Conservation (phyloP, 495 filamentous ascomycete species). For the Podospora appendiculata region DNA sequence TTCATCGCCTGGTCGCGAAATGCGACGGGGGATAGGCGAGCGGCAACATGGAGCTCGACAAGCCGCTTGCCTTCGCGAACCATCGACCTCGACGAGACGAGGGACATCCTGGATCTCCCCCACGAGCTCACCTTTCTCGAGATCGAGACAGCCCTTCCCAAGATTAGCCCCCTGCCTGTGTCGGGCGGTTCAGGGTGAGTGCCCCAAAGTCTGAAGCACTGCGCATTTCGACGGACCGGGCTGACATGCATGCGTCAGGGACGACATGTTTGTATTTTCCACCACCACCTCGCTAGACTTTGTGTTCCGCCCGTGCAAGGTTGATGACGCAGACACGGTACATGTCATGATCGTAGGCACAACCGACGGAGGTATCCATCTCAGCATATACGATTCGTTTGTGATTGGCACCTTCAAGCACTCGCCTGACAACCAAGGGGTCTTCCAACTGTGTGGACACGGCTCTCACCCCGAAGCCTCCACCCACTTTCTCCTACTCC, state of each 20-base stretch:
- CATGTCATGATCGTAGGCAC: constrained; percentile 77
- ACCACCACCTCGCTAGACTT: constrained; percentile 63
- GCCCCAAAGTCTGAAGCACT: background rate
- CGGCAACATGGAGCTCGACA: constrained; percentile 4
- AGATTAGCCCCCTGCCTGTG: constrained; percentile 59
- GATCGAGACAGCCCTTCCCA: constrained; percentile 72
- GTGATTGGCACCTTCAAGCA: constrained; percentile 63
- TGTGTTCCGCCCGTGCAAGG: constrained; percentile 55
- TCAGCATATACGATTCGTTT: constrained; percentile 88
- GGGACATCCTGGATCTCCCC: constrained; percentile 52
- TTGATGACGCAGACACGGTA: constrained; percentile 59
- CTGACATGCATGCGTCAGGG: constrained; percentile 33
- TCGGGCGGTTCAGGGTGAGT: constrained; percentile 52
- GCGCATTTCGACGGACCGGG: background rate
- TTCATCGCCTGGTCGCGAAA: constrained; percentile 71
- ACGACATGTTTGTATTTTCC: constrained; percentile 60
- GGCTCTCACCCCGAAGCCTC: constrained; percentile 66
- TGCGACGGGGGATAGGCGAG: constrained; percentile 41
- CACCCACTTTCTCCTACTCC: constrained; percentile 66
- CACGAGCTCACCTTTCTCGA: constrained; percentile 71
- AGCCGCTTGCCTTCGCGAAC: constrained; percentile 16
- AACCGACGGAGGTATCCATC: constrained; percentile 68
- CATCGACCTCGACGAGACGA: constrained; percentile 29
- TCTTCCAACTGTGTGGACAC: constrained; percentile 46
- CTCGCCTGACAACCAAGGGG: background rate